Conservation (phyloP, 2,329 filamentous ascomycete genomes). For the Diaporthe destruens region DNA sequence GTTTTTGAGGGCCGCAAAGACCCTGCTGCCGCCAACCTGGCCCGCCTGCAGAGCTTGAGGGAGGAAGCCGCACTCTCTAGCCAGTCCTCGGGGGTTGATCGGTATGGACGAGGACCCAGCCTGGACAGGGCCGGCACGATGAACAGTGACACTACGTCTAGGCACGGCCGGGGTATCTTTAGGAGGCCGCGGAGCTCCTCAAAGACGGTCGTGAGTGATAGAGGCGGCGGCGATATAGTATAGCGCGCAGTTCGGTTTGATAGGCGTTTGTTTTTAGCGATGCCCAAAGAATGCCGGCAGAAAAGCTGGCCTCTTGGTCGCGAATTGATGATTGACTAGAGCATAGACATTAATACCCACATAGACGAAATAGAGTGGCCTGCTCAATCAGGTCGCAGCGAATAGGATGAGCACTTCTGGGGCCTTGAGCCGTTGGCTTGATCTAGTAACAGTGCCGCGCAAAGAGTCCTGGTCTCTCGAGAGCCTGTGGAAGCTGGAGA, state of each 20-base stretch:
- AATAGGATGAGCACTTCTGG: background rate
- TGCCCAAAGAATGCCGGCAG: background rate
- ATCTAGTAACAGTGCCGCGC: background rate
- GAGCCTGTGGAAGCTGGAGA: background rate
- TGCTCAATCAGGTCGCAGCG: background rate
- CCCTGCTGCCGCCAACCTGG: slow-evolving; percentile 28
- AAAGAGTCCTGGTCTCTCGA: background rate
- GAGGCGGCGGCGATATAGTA: slow-evolving; percentile 20
- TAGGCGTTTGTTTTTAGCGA: background rate
- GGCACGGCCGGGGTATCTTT: slow-evolving; percentile 35
- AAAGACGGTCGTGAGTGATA: slow-evolving; percentile 12
- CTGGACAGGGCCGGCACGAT: slow-evolving; percentile 8
- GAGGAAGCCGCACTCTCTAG: slow-evolving; percentile 29
- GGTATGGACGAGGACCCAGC: slow-evolving; percentile 2
- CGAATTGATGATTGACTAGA: slow-evolving; percentile 30
- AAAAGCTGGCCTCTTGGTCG: background rate
- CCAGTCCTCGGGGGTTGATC: slow-evolving; percentile 26
- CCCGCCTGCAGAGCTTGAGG: slow-evolving; percentile 39
- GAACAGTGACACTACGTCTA: slow-evolving; percentile 18
- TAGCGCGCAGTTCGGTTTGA: background rate
- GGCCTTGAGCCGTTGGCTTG: background rate
- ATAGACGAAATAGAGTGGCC: slow-evolving; percentile 28
- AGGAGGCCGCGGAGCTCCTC: slow-evolving; percentile 39
- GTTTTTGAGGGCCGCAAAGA: slow-evolving; percentile 41
- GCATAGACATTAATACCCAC: slow-evolving; percentile 32